phyloP scores from a whole-genome alignment of 345 rosid species.

The Lagerstroemia speciosa region DNA sequence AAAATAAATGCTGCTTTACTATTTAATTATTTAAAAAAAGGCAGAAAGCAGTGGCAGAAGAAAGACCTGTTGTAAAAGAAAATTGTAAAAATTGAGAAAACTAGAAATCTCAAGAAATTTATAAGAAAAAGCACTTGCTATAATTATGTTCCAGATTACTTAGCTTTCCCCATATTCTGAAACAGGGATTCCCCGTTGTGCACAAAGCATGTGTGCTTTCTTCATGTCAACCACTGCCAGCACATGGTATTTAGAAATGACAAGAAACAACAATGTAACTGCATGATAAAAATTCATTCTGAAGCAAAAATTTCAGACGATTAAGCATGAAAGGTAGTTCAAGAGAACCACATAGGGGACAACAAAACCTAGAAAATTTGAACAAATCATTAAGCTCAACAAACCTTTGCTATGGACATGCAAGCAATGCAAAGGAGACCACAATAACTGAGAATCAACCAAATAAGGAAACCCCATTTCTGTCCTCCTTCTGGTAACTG shows the following conservation, averaged over 20 bases:
- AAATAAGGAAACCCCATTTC: constrained; percentile 95
- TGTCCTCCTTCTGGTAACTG: constrained; percentile 94
- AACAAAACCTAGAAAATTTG: neutral
- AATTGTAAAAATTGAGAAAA: neutral
- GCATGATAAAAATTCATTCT: neutral
- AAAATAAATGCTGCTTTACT: no score
- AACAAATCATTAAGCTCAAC: neutral
- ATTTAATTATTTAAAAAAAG: no score
- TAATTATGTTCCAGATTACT: neutral
- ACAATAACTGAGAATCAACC: constrained; percentile 95
- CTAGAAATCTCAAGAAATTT: neutral
- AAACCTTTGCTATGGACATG: constrained; percentile 75
- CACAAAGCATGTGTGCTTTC: constrained; percentile 78
- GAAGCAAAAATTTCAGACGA: neutral
- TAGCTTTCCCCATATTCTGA: constrained; percentile 89
- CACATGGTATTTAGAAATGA: neutral
- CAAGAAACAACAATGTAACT: neutral
- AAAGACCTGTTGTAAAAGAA: neutral
- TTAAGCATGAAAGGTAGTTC: neutral
- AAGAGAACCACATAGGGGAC: neutral
- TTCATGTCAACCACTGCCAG: constrained; percentile 52
- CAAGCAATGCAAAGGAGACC: constrained; percentile 78
- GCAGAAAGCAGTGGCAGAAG: neutral
- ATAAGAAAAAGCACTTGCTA: neutral
- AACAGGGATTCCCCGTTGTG: constrained; percentile 88